phyloP scores from a whole-genome alignment of 2,329 filamentous ascomycete genomes.

The Byssothecium circinans region DNA sequence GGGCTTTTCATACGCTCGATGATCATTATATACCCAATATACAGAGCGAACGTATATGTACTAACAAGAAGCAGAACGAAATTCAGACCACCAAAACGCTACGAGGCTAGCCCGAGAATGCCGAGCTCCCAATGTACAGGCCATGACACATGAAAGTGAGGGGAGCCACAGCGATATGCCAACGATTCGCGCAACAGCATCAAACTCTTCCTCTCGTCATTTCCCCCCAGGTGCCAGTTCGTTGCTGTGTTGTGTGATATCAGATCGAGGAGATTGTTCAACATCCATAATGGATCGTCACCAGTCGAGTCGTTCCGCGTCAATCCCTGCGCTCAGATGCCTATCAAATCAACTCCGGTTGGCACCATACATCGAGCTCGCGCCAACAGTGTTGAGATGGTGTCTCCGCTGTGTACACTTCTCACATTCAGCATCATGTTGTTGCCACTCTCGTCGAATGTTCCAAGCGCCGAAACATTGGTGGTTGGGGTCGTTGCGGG shows the following conservation, averaged over 20 bases:
- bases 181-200: no score
- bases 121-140: neutral
- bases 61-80: neutral
- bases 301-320: no score
- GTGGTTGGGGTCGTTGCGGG: slow-evolving; percentile 71
- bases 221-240: no score
- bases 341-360: neutral
- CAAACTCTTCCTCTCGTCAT: no score
- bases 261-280: no score
- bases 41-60: no score
- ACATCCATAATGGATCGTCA: no score
- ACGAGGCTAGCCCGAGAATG: neutral
- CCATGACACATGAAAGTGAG: neutral
- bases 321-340: neutral
- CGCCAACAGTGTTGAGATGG: neutral
- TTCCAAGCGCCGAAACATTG: slow-evolving; percentile 69
- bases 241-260: no score
- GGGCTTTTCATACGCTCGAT: no score
- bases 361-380: neutral
- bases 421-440: slow-evolving; percentile 41
- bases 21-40: no score
- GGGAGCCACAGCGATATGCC: no score
- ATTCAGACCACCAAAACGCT: neutral
- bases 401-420: slow-evolving; percentile 11
- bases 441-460: slow-evolving; percentile 61